Percentiles rank a stretch among this genome's conserved stretches.
Evolutionary conservation across 495 filamentous ascomycete genomes (phyloP).

Genomic region (Pyronema domesticum): DNA sequence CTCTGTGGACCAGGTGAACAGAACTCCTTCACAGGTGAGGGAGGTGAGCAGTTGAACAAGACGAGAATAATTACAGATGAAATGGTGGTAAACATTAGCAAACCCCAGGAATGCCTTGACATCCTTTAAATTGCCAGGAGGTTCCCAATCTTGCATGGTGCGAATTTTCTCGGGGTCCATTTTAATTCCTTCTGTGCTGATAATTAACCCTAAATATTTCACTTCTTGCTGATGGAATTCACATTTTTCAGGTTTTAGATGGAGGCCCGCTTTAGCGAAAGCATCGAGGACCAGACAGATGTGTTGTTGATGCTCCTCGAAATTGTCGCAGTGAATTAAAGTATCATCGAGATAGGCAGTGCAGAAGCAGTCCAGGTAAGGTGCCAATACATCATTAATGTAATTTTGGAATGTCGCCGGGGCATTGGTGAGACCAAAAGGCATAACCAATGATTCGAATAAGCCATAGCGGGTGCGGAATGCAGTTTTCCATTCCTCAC

Average conservation of each 20-base stretch:
- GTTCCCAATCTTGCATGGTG: constrained; percentile 15
- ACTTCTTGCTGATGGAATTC: constrained; percentile 4
- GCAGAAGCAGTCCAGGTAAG: constrained; percentile 9
- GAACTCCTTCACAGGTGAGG: too few species aligned
- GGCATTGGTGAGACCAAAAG: constrained; percentile 14
- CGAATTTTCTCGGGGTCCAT: constrained; percentile 25
- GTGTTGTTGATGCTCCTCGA: constrained; percentile 14
- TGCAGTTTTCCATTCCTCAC: constrained; percentile 18
- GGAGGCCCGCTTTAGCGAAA: constrained; percentile 4
- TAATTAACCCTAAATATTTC: constrained; percentile 7
- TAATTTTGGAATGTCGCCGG: constrained; percentile 1
- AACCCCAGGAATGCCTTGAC: constrained; percentile 16
- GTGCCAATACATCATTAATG: not conserved
- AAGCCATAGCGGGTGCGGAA: constrained; percentile 7
- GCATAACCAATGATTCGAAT: constrained; percentile 12
- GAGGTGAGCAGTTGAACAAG: not conserved
- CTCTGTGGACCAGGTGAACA: too few species aligned
- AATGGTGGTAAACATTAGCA: constrained; percentile 10
- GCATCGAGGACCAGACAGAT: not conserved
- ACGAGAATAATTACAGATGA: not conserved
- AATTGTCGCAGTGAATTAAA: too few species aligned
- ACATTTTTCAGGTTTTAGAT: constrained; percentile 26
- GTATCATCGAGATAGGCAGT: constrained; percentile 20
- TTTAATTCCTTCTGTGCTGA: constrained; percentile 16
- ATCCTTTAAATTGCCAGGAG: constrained; percentile 7